phyloP scores from a whole-genome alignment of 176 grass and related monocot genomes.

The Paspalum vaginatum region DNA sequence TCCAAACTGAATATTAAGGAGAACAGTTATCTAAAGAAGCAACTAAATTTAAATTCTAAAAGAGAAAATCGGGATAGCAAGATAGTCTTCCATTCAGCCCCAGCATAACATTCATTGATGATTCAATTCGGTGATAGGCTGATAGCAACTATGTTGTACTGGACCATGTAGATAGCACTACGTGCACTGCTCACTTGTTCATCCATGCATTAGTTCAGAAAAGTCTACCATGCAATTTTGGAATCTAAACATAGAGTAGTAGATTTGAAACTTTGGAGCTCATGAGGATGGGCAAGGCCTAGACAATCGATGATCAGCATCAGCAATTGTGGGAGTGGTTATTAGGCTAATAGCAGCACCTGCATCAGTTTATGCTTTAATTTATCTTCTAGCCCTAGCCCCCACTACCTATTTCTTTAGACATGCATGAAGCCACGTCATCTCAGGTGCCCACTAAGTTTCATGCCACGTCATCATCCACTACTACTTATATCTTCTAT shows the following conservation, averaged over 20 bases:
- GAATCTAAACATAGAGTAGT: background rate
- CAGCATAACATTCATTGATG: background rate
- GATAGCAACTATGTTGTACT: background rate
- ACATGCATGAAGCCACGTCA: too few species aligned
- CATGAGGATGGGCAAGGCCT: background rate
- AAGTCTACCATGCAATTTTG: background rate
- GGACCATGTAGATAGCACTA: background rate
- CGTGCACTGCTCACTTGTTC: background rate
- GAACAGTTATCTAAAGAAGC: background rate
- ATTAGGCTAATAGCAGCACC: background rate
- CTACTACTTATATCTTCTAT: too few species aligned
- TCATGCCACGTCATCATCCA: too few species aligned
- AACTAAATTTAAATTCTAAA: background rate
- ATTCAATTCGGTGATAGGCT: background rate
- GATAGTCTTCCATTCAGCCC: background rate
- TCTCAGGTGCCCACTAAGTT: too few species aligned
- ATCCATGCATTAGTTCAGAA: conserved; percentile 8
- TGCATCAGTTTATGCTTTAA: background rate
- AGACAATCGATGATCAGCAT: background rate
- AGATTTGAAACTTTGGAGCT: background rate
- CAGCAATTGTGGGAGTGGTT: background rate
- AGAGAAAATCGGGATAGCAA: background rate
- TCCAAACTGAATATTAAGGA: conserved; percentile 1
- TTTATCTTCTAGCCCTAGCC: too few species aligned
- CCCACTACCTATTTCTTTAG: too few species aligned